phyloP scores from a whole-genome alignment of 257 asterid genomes.

The Scutellaria minor region DNA sequence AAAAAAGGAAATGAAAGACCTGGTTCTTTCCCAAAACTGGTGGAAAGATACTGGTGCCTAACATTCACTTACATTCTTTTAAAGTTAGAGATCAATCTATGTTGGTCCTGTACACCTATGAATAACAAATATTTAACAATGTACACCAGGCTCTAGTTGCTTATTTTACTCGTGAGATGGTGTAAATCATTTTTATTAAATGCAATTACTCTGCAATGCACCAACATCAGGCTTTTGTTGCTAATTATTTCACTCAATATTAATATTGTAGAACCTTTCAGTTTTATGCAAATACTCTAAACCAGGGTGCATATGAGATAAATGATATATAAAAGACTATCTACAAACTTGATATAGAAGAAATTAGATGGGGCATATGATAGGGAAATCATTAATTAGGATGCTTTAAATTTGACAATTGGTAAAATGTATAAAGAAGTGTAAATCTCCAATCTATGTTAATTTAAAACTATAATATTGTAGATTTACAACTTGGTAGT shows the following conservation, averaged over 20 bases:
- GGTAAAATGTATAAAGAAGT: not conserved
- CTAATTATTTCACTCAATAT: too few relatives aligned
- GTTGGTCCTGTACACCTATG: slow-evolving; percentile 1
- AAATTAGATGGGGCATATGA: not conserved
- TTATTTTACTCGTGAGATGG: not conserved
- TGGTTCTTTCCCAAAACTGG: not conserved
- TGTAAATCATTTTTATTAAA: not conserved
- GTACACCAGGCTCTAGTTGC: not conserved
- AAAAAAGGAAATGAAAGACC: too few relatives aligned
- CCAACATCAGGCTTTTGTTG: too few relatives aligned
- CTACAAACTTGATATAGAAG: not conserved
- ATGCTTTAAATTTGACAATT: not conserved
- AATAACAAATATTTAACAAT: slow-evolving; percentile 1
- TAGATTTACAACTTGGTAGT: not conserved
- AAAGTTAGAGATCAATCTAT: slow-evolving; percentile 4
- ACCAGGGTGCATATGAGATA: not conserved
- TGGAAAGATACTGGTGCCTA: not conserved
- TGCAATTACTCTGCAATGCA: too few relatives aligned
- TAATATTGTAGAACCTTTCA: too few relatives aligned
- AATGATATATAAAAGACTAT: not conserved
- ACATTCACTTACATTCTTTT: not conserved
- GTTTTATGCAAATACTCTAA: too few relatives aligned
- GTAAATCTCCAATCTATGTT: not conserved
- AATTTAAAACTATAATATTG: not conserved
- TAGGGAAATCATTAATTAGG: not conserved